Base-by-base conservation (phyloP, 164 flowering plant genomes). In the Vitis riparia region DNA sequence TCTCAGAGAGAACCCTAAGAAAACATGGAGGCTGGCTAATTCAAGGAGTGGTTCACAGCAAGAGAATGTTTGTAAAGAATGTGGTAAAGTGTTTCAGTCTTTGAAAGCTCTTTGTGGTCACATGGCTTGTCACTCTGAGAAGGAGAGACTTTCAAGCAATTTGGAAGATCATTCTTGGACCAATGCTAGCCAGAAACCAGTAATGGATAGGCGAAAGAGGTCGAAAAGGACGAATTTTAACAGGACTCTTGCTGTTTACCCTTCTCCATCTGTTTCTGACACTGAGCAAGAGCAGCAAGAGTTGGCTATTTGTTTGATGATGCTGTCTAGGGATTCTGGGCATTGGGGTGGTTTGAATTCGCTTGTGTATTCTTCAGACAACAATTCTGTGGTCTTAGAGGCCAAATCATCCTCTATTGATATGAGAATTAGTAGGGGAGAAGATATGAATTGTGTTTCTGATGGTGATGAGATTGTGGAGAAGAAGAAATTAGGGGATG, bases 21-120 rank as follows among this genome's bases (percentile, higher is more conserved):
- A 86, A 72, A 88, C 88, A 16, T 85, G 82, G 88, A 78, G 94
- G 69, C 65, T 86, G 59, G 77, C 71, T 0, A 91, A 87, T 79
- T 79, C 83, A 10, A 68, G 37, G 55, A 15, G 2, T 19, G 48
- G 14, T 55, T 37, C 63, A 32, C 70, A 48, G 27, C 73, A 76
- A 19, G 79, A 73, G 27, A 80, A 82, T 63, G 14, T 79, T 2
- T 90, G 98, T 67, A 85, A 79, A 70, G 88, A 91, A 80, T 89
- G 98, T 80, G 98, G 97, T 7, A 88, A 88, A 76, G 89, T 76
- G 66, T 91, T 91, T 78, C 86, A 79, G 9, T 91, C 98, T 1
- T 51, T 78, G 76, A 91, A 89, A 76, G 94, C 98, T 71, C 77
- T 91, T 14, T 86, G 91, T 76, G 95, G 95, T 59, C 97, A 93